Percentiles rank a stretch among this genome's conserved stretches.
Evolutionary conservation across 306 rosid species (phyloP).

Genomic region (Lathyrus aphaca): DNA sequence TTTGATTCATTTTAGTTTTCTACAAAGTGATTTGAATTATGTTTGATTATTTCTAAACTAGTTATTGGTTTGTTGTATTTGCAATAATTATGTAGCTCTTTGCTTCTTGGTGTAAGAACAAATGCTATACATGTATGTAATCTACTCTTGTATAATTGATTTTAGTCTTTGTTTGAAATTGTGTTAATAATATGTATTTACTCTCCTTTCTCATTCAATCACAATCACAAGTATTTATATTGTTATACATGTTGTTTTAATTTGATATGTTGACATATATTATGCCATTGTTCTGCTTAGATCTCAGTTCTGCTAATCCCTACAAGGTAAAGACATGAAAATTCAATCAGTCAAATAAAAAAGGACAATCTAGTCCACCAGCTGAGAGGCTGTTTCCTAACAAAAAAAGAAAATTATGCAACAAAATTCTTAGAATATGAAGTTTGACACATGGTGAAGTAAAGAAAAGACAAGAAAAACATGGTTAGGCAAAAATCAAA

Average conservation of each 20-base stretch:
- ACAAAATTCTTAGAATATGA: too few species aligned
- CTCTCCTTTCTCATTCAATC: background rate
- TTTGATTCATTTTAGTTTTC: slow-evolving; percentile 25
- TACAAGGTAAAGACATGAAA: too few species aligned
- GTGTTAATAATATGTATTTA: background rate
- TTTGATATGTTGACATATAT: background rate
- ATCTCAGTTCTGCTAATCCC: too few species aligned
- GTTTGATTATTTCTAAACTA: slow-evolving; percentile 20
- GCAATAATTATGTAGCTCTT: slow-evolving; percentile 10
- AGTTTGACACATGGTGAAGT: too few species aligned
- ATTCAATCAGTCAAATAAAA: too few species aligned
- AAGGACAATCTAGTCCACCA: too few species aligned
- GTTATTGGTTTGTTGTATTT: slow-evolving; percentile 11
- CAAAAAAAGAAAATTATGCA: too few species aligned
- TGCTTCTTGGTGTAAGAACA: background rate
- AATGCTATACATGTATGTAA: background rate
- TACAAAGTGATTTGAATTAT: slow-evolving; percentile 12
- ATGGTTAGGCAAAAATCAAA: too few species aligned
- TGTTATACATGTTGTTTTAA: background rate
- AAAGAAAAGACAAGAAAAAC: too few species aligned
- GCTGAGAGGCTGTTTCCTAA: too few species aligned
- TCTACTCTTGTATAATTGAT: background rate
- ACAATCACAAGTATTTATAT: background rate
- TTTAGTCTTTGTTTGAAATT: background rate
- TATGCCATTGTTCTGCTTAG: background rate